Evolutionary conservation across 2,329 filamentous ascomycete genomes (phyloP), one percentile per base, ranked within the genome.

Genomic region (Ploettnerulaceae sp.): DNA sequence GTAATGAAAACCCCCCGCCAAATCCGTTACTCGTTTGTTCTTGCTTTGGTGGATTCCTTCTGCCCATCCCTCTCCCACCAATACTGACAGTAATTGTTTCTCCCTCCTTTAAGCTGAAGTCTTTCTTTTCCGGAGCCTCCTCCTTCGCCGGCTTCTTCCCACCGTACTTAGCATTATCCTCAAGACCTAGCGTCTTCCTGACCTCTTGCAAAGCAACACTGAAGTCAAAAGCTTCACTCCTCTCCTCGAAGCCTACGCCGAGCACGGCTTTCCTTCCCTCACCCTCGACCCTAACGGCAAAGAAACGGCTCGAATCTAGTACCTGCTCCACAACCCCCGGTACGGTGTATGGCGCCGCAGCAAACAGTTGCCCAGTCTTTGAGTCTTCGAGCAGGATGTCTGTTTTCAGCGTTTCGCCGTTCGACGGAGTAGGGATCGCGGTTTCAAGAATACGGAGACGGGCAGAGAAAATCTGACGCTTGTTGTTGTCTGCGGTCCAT

Each of bases 71-170:
- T 26, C 72, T 76, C 17, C 80, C 79, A 4, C 79, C 81, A 41
- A 93, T 74, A 63, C 86, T 87, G 54, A 94, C 82, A 18, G 83
- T 88, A 57, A 95, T 94, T 14, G 86, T 95, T 73, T 95, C 84
- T 8, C 89, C 89, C 50, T 90, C 88, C 66, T 95, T 95, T 54
- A 95, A 66, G 60, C 86, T 90, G 62, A 89, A 89, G 61, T 95
- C 89, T 55, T 77, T 79, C 67, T 81, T 83, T 61, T 78, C 76
- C 35, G 66, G 61, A 5, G 51, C 47, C 49, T 61, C 58, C 9
- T 62, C 64, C 4, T 63, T 62, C 0, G 60, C 55, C 32, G 29
- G 31, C 26, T 67, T 54, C 53, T 58, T 57, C 31, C 48, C 64
- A 39, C 57, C 56, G 5, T 48, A 51, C 26, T 50, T 58, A 7